Percentiles rank a stretch among this genome's conserved stretches.
These are phyloP conservation scores for Quercus lobata DNA, from an alignment of 331 rosid species.

Conservation along the genomic window DNA sequence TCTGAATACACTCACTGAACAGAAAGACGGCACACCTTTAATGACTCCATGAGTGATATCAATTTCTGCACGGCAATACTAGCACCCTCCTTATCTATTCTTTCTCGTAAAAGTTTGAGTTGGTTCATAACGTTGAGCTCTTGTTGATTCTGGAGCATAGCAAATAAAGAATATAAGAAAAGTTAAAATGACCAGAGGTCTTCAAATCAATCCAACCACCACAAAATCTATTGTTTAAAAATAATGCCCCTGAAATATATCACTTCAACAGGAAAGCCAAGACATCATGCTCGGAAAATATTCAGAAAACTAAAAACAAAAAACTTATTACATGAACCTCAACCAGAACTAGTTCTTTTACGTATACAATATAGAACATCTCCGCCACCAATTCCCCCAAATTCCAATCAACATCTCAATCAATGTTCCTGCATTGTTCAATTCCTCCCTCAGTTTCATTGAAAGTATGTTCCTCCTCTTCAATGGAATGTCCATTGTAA, in stretches of 20 bases:
- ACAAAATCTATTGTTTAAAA: not conserved
- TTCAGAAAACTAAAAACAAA: not conserved
- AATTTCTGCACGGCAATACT: constrained; percentile 47
- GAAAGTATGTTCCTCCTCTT: constrained; percentile 8
- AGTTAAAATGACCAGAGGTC: not conserved
- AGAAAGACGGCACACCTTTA: constrained; percentile 49
- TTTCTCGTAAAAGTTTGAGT: constrained; percentile 41
- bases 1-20: not conserved
- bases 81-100: constrained; percentile 45
- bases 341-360: not conserved
- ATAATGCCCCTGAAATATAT: not conserved
- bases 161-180: not conserved
- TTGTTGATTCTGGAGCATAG: constrained; percentile 33
- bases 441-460: constrained; percentile 10
- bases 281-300: not conserved
- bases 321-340: not conserved
- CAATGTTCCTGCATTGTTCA: constrained; percentile 15
- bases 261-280: not conserved
- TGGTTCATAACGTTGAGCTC: constrained; percentile 36
- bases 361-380: constrained; percentile 8
- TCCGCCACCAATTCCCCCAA: constrained; percentile 54
- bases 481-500: constrained; percentile 16
- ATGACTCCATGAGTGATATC: constrained; percentile 31
- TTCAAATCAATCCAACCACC: constrained; percentile 12
- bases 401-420: constrained; percentile 15